These are phyloP conservation scores for Fragilaria radians DNA, from an alignment of 108 stramenopile species.

Conservation along the genomic window DNA sequence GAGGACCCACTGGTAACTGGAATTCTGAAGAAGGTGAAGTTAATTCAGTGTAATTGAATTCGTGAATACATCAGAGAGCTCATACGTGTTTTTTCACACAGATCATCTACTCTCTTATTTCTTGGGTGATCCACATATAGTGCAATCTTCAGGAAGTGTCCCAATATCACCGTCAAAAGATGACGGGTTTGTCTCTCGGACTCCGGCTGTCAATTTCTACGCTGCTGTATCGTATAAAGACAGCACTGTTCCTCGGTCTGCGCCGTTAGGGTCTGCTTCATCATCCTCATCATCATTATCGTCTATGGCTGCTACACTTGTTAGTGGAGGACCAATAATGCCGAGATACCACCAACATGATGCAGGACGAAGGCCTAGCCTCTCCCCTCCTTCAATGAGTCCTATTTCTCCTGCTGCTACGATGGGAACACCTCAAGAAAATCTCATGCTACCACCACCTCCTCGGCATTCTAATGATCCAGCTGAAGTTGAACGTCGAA, in stretches of 20 bases:
- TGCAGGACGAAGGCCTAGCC: neutral
- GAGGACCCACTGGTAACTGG: neutral
- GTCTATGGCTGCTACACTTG: conserved; percentile 38
- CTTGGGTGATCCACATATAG: neutral
- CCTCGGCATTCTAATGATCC: conserved; percentile 8
- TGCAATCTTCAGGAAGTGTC: neutral
- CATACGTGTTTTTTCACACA: neutral
- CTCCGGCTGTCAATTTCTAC: conserved; percentile 8
- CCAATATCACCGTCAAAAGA: neutral
- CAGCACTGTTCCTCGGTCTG: neutral
- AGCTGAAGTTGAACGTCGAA: conserved; percentile 1
- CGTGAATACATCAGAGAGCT: neutral
- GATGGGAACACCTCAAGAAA: conserved; percentile 57
- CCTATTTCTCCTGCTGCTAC: conserved; percentile 69
- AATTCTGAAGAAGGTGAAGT: neutral
- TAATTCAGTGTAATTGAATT: neutral
- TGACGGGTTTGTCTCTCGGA: neutral
- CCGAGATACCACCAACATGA: conserved; percentile 10
- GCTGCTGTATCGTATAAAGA: neutral
- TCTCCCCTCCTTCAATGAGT: neutral
- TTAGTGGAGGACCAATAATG: conserved; percentile 38
- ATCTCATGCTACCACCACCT: conserved; percentile 69
- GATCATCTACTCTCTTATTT: neutral
- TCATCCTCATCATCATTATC: conserved; percentile 36
- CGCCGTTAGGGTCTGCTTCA: conserved; percentile 5